A percentile compares a stretch with the other conserved stretches of the same genome.
Evolutionary conservation across 495 filamentous ascomycete species (phyloP).

Genomic region (Cudoniella acicularis): DNA sequence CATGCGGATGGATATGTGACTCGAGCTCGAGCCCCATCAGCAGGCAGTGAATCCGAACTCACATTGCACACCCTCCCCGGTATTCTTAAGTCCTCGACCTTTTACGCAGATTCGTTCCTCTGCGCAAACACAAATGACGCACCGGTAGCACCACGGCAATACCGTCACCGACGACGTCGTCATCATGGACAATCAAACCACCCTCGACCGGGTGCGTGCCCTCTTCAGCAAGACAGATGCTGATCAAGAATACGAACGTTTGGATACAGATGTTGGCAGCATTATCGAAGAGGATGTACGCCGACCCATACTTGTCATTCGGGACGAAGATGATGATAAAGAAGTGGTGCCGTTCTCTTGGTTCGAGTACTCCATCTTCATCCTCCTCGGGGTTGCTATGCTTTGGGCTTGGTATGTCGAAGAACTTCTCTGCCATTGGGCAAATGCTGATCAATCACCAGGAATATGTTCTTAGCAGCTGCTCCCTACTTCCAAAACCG

Average conservation of each 20-base stretch:
- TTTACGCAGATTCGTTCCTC: neutral
- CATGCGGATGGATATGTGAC: no score
- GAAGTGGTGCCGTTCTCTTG: constrained; percentile 58
- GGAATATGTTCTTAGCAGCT: constrained; percentile 98
- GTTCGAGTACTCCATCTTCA: constrained; percentile 80
- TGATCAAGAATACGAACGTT: constrained; percentile 53
- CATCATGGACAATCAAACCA: constrained; percentile 14
- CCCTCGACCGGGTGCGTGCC: constrained; percentile 46
- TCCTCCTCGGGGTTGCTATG: constrained; percentile 88
- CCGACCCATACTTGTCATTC: constrained; percentile 22
- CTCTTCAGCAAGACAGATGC: constrained; percentile 38
- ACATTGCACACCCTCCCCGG: neutral
- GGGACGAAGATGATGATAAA: constrained; percentile 30
- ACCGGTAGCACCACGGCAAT: constrained; percentile 3
- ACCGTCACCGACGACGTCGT: neutral
- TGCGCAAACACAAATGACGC: constrained; percentile 11
- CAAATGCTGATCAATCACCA: constrained; percentile 33
- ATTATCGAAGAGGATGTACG: constrained; percentile 24
- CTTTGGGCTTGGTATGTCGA: constrained; percentile 88
- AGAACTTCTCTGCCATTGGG: neutral
- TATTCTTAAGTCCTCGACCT: neutral
- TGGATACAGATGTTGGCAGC: constrained; percentile 39
- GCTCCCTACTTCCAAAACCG: constrained; percentile 88
- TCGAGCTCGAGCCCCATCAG: no score
- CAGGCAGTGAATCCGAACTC: constrained; percentile 6